Base-by-base conservation (phyloP, 2,329 filamentous ascomycete genomes). In the Trichoderma cornu-damae region DNA sequence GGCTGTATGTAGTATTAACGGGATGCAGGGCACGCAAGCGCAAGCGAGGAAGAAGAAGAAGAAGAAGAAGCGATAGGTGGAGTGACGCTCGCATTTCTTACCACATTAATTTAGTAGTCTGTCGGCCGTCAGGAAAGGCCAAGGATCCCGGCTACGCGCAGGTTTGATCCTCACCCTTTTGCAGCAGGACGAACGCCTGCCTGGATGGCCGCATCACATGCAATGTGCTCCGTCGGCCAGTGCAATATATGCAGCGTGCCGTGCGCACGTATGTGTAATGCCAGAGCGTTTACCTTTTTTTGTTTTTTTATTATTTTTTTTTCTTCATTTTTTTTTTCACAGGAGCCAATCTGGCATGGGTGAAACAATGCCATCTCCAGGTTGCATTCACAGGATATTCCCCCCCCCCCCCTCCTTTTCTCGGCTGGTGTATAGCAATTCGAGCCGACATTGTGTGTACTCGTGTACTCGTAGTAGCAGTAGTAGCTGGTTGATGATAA, bases 181-280 rank as follows among this genome's bases (percentile, higher is more conserved):
- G 37, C 38, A 52, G 49, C 37, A 18, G 38, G 28, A 32, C 3
- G 14, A 30, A 53, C 20, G 3, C 26, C 18, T 32, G 18, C n/a
- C 28, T 24, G 26, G 37, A 22, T 42, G 49, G 18, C 24, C 16
- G 26, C 26, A 44, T 34, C 18, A 28, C 32, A 44, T 35, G 18
- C 32, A n/a, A 55, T 55, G 51, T 35, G 40, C 50, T 24, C 18
- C 24, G 35, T 20, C 20, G 37, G 37, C 26, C n/a, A 26, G 28
- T 14, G 12, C 22, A 38, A 50, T 50, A 43, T 55, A 55, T 55
- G 51, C 51, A 55, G 32, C 42, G n/a, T 30, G 51, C 42, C 51
- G 42, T n/a, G 42, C 14, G 9, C 32, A 18, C 8, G 22, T 8
- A 28, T 28, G 28, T 28, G 12, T 24, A 44, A 44, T 4, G 11